These are phyloP conservation scores for Pseudogymnoascus sp. DNA, from an alignment of 2,329 filamentous ascomycete species.

Conservation along the genomic window DNA sequence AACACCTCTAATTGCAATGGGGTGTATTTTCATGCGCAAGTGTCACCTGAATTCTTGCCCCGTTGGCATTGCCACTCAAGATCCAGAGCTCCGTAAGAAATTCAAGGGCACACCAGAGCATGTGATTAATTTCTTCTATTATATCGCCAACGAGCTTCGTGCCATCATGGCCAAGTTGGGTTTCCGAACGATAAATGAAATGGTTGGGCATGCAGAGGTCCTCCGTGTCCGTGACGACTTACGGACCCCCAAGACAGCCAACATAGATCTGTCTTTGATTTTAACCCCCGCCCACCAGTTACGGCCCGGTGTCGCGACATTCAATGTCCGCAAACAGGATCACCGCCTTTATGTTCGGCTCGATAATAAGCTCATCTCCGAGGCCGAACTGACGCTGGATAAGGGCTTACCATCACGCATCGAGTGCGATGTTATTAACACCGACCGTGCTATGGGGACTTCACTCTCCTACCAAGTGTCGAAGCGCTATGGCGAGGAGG, in stretches of 20 bases:
- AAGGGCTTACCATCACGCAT: conserved; percentile 89
- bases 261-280: conserved; percentile 88
- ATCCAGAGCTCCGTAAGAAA: conserved; percentile 89
- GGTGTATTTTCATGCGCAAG: conserved; percentile 90
- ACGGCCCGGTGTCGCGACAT: conserved; percentile 86
- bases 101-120: conserved; percentile 90
- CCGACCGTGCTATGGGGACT: conserved; percentile 85
- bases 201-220: conserved; percentile 87
- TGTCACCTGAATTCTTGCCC: conserved; percentile 70
- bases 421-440: conserved; percentile 94
- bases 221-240: conserved; percentile 83
- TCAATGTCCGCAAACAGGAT: conserved; percentile 97
- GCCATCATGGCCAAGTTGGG: conserved; percentile 96
- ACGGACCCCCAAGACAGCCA: conserved; percentile 78
- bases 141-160: conserved; percentile 88
- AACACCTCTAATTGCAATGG: conserved; percentile 90
- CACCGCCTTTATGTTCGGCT: conserved; percentile 87
- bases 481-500: conserved; percentile 81
- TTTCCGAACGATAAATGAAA: conserved; percentile 92
- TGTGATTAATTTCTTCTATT: conserved; percentile 99
- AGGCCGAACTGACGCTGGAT: conserved; percentile 88
- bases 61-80: conserved; percentile 91
- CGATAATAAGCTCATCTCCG: conserved; percentile 94
- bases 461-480: conserved; percentile 95
- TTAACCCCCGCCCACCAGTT: conserved; percentile 94